Percentiles rank a stretch among this genome's conserved stretches.
These are phyloP conservation scores for Clohesyomyces aquaticus DNA, from an alignment of 495 filamentous ascomycete species.

Conservation along the genomic window DNA sequence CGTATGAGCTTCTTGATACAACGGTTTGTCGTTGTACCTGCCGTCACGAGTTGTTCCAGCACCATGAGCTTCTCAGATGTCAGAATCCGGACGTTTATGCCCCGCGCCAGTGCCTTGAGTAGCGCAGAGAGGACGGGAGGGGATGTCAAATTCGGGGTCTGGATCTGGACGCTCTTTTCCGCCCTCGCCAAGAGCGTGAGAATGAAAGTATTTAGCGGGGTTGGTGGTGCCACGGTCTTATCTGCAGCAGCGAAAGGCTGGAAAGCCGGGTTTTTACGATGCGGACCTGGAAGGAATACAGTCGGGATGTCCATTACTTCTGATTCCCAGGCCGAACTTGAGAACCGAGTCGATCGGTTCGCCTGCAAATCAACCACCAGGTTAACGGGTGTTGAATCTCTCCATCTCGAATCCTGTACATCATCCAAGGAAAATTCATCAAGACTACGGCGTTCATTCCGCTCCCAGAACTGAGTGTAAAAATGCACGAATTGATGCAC, in stretches of 20 bases:
- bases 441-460: not conserved
- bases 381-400: not conserved
- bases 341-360: constrained; percentile 5
- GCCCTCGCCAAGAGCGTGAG: constrained; percentile 59
- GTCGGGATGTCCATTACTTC: constrained; percentile 46
- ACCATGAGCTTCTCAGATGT: constrained; percentile 71
- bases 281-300: constrained; percentile 68
- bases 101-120: constrained; percentile 55
- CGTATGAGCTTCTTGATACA: constrained; percentile 59
- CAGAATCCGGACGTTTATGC: constrained; percentile 64
- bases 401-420: not conserved
- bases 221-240: constrained; percentile 56
- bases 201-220: constrained; percentile 69
- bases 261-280: constrained; percentile 64
- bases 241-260: constrained; percentile 51
- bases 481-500: constrained; percentile 61
- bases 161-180: constrained; percentile 59
- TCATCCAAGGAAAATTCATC: not conserved
- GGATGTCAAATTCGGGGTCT: constrained; percentile 74
- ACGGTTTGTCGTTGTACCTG: constrained; percentile 65
- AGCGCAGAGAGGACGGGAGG: constrained; percentile 59
- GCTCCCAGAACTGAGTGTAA: constrained; percentile 60
- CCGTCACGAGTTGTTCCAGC: constrained; percentile 72
- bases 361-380: not conserved
- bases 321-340: not conserved